Percentiles rank a stretch among this genome's conserved stretches.
phyloP scores from a whole-genome alignment of 176 grass and related monocot genomes.

The Typha latifolia region DNA sequence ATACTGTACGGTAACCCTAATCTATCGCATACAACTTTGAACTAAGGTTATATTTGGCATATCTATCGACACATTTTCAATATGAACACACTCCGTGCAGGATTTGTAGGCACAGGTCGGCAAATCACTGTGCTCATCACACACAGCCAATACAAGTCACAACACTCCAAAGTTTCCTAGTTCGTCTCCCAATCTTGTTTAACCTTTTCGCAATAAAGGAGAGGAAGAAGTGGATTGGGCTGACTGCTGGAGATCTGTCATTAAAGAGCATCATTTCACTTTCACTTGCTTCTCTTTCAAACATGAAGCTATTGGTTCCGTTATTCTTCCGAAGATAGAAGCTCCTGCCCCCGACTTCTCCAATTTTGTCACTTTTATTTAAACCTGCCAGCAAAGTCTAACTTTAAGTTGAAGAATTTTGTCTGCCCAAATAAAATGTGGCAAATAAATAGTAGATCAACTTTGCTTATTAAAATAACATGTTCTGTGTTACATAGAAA shows the following conservation, averaged over 20 bases:
- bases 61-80: no score
- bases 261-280: not conserved
- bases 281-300: conserved; percentile 20
- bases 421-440: not conserved
- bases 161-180: conserved; percentile 31
- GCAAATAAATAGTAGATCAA: no score
- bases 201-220: conserved; percentile 22
- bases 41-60: no score
- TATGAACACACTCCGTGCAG: no score
- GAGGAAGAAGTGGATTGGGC: conserved; percentile 22
- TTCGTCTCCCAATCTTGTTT: conserved; percentile 34
- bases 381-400: conserved; percentile 36
- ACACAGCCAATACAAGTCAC: conserved; percentile 27
- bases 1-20: no score
- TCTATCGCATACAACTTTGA: no score
- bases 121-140: not conserved
- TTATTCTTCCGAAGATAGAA: conserved; percentile 77
- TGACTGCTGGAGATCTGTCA: not conserved
- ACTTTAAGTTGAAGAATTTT: not conserved
- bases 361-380: conserved; percentile 69
- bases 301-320: conserved; percentile 17
- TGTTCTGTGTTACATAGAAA: no score
- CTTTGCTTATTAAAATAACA: no score
- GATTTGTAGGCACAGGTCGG: not conserved
- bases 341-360: conserved; percentile 62